phyloP scores from a whole-genome alignment of 768 basidiomycete genomes.

The Galerina marginata region DNA sequence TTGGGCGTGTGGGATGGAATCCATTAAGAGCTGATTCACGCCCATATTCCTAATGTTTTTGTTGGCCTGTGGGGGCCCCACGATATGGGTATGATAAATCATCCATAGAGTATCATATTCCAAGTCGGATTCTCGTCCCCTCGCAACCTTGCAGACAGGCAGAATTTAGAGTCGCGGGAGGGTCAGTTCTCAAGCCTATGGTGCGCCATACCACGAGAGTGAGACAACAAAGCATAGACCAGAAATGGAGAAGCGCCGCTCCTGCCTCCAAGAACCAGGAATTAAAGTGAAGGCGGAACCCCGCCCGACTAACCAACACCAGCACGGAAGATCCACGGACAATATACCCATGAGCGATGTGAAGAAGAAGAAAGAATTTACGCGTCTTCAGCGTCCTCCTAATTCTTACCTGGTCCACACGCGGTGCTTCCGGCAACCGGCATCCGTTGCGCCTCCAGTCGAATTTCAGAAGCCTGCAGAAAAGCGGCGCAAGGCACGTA shows the following conservation, averaged over 20 bases:
- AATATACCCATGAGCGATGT: background rate
- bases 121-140: no score
- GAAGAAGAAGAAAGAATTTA: slow-evolving; percentile 6
- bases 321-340: slow-evolving; percentile 5
- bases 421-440: slow-evolving; percentile 8
- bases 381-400: slow-evolving; percentile 3
- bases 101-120: no score
- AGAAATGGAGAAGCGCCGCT: background rate
- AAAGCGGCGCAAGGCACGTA: background rate
- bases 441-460: background rate
- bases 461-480: background rate
- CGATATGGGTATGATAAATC: no score
- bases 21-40: no score
- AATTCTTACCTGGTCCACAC: slow-evolving; percentile 1
- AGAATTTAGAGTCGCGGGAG: no score
- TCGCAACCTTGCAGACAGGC: no score
- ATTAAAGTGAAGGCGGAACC: background rate
- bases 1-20: no score
- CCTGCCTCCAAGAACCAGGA: background rate
- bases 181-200: no score
- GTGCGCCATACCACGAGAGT: no score
- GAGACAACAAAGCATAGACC: background rate
- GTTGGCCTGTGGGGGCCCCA: no score
- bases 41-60: no score
- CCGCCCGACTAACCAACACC: background rate